Base-by-base conservation (phyloP, 169 alveolate species). In the Cryptosporidium felis region DNA sequence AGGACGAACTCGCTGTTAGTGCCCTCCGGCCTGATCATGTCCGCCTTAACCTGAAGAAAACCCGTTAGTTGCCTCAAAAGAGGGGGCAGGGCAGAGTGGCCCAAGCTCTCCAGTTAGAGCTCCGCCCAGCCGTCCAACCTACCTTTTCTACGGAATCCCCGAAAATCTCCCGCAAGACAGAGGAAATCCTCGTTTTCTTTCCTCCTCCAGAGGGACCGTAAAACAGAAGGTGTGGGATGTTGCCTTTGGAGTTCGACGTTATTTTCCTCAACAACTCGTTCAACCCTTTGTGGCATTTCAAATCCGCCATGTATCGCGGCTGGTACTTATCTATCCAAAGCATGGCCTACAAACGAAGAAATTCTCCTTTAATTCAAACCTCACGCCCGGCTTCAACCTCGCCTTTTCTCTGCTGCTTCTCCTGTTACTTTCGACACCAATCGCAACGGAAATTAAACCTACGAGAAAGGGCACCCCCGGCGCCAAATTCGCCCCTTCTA, bases 181-280 rank as follows among this genome's bases (percentile, higher is more conserved):
- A 95, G 45, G 95, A 94, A 8, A 96, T 96, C 51, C 99, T 63
- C 3, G 98, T 95, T 90, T 97, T 95, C 88, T 97, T 97, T 5
- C 99, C 99, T n/a, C 98, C 96, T 26, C 99, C 99, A 18, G 97
- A 94, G 0, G 99, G 98, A 5, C 99, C 99, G 89, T 97, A 97
- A 91, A 97, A 96, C 34, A 97, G 95, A 21, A 97, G 89, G 82
- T 97, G 99, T 16, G 99, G 99, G 74, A 97, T 92, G 91, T 95
- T 98, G 32, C 94, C 96, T 67, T 94, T 92, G 18, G 94, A 89
- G 60, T 89, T 90, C 59, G 89, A 62, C 18, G 95, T 94, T 9
- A 97, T 92, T 80, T 94, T 93, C 32, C 63, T 82, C 32, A 97
- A 89, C 41, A 95, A 90, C 23, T 91, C 90, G 12, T 94, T 93